phyloP scores from a whole-genome alignment of 371 early-diverging fungal species.

The Syncephalastrum racemosum region DNA sequence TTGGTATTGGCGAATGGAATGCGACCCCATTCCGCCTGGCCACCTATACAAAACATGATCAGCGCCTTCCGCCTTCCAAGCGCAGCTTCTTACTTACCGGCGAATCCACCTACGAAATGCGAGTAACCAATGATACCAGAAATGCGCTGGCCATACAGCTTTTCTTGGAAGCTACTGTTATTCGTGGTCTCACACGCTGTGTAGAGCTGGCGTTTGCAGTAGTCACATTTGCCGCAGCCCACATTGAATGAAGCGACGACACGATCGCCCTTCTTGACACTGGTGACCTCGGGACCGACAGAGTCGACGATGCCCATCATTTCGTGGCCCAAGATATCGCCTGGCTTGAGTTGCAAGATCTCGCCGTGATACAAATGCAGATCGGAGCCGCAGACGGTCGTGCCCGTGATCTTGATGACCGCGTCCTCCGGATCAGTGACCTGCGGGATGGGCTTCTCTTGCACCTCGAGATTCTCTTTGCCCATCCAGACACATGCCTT shows the following conservation, averaged over 20 bases:
- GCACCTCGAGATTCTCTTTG: slow-evolving; percentile 45
- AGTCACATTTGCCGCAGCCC: slow-evolving; percentile 62
- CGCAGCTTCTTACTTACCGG: slow-evolving; percentile 15
- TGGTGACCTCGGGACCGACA: slow-evolving; percentile 43
- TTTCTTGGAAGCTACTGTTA: slow-evolving; percentile 51
- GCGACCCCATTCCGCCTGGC: slow-evolving; percentile 62
- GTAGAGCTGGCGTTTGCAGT: slow-evolving; percentile 41
- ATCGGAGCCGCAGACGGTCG: slow-evolving; percentile 65
- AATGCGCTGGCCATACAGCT: slow-evolving; percentile 56
- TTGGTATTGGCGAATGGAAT: slow-evolving; percentile 61
- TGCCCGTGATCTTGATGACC: slow-evolving; percentile 51
- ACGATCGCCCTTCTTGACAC: slow-evolving; percentile 51
- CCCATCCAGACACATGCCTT: slow-evolving; percentile 51
- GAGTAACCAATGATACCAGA: slow-evolving; percentile 59
- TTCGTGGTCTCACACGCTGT: slow-evolving; percentile 59
- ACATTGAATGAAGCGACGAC: slow-evolving; percentile 55
- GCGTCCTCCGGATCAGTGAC: slow-evolving; percentile 58
- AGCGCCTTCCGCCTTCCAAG: background rate
- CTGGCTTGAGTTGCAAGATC: slow-evolving; percentile 50
- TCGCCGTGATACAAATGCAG: slow-evolving; percentile 59
- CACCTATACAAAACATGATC: slow-evolving; percentile 23
- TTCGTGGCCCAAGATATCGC: slow-evolving; percentile 63
- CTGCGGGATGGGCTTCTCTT: slow-evolving; percentile 41
- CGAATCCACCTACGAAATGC: slow-evolving; percentile 39
- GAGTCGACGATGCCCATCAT: slow-evolving; percentile 53